These are phyloP conservation scores for Trypanosoma melophagium DNA, from an alignment of 208 protist species.

Conservation along the genomic window DNA sequence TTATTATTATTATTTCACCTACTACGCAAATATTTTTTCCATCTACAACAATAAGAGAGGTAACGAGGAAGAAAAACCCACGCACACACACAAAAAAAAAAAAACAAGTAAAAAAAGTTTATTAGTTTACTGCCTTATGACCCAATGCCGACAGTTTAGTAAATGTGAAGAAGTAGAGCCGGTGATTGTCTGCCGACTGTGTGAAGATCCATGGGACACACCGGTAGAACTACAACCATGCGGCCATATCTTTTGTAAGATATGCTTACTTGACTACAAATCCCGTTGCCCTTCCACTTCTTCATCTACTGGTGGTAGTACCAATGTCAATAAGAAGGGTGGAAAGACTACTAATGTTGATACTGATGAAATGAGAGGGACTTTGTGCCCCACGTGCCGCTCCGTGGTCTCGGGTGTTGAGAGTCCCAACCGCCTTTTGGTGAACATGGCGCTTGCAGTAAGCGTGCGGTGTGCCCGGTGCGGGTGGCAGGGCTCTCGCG, in stretches of 20 bases:
- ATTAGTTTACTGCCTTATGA: neutral
- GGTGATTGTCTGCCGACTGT: conserved; percentile 37
- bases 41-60: no score
- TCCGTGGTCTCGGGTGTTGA: neutral
- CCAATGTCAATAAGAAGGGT: no score
- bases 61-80: neutral
- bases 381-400: conserved; percentile 30
- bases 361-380: neutral
- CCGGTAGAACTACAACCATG: conserved; percentile 33
- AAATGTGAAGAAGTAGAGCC: conserved; percentile 33
- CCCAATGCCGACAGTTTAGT: neutral
- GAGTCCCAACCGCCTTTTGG: conserved; percentile 30
- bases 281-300: neutral
- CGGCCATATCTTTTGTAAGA: conserved; percentile 38
- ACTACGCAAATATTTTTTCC: no score
- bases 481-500: conserved; percentile 16
- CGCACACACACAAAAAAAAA: no score
- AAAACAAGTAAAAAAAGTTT: conserved; percentile 5
- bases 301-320: neutral
- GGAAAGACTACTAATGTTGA: neutral
- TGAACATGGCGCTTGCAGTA: conserved; percentile 22
- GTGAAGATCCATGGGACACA: conserved; percentile 30
- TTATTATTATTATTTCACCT: no score
- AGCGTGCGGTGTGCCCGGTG: conserved; percentile 11
- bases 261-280: conserved; percentile 18